phyloP scores from a whole-genome alignment of 371 early-diverging fungal species.

The Nematocida minor region DNA sequence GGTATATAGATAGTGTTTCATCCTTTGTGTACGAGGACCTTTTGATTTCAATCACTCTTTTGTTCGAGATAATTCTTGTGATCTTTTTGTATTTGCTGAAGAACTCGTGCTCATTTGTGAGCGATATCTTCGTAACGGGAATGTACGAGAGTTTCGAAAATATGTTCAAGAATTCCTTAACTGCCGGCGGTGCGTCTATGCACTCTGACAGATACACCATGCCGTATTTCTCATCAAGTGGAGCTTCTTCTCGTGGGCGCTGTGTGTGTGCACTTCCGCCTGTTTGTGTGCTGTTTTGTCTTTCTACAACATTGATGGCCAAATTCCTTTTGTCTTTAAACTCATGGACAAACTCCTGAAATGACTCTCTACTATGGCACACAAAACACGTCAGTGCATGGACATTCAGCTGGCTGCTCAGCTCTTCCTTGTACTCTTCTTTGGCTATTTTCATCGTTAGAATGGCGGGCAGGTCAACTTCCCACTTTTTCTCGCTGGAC shows the following conservation, averaged over 20 bases:
- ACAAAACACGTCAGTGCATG: constrained; percentile 64
- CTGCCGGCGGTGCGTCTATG: constrained; percentile 54
- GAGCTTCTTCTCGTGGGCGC: background rate
- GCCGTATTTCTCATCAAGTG: constrained; percentile 53
- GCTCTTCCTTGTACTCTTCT: constrained; percentile 54
- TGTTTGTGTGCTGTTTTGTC: background rate
- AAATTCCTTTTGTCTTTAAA: constrained; percentile 63
- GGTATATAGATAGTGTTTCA: constrained; percentile 33
- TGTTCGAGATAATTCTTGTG: constrained; percentile 56
- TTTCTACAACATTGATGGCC: constrained; percentile 60
- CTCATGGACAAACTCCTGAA: constrained; percentile 53
- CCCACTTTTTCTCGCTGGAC: constrained; percentile 57
- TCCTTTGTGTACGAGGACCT: constrained; percentile 59
- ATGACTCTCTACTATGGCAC: constrained; percentile 57
- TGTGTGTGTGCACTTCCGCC: background rate
- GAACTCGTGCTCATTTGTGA: constrained; percentile 54
- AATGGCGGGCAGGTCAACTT: constrained; percentile 63
- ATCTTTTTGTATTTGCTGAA: constrained; percentile 53
- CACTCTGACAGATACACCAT: constrained; percentile 61
- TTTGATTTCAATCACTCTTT: constrained; percentile 61
- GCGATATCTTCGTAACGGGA: constrained; percentile 55
- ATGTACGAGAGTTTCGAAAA: constrained; percentile 58
- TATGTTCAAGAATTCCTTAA: constrained; percentile 54
- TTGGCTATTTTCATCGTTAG: constrained; percentile 56
- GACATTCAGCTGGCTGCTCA: constrained; percentile 61